Conservation (phyloP, 2,329 filamentous ascomycete genomes). For the Kalmusia sp. region DNA sequence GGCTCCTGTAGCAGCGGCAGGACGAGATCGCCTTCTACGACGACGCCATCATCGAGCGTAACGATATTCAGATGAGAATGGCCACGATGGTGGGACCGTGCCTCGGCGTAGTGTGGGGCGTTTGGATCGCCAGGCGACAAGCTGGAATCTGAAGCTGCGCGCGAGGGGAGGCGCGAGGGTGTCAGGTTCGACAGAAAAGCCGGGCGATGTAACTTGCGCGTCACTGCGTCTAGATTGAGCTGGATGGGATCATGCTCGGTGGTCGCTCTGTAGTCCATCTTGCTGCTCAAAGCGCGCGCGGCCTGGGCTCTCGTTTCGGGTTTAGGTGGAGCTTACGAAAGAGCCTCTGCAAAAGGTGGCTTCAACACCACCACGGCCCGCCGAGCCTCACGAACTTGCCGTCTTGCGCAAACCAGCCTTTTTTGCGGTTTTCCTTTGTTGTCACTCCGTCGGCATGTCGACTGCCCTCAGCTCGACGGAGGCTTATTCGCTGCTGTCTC, state of each 20-base stretch:
- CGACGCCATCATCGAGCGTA: conserved; percentile 36
- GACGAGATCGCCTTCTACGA: conserved; percentile 41
- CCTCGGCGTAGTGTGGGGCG: conserved; percentile 41
- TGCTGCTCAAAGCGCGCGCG: conserved; percentile 23
- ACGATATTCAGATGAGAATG: conserved; percentile 43
- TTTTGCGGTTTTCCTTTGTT: conserved; percentile 19
- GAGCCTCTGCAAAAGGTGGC: conserved; percentile 14
- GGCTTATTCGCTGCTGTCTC: conserved; percentile 64
- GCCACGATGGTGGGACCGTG: conserved; percentile 36
- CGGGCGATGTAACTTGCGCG: conserved; percentile 39
- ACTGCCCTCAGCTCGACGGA: conserved; percentile 59
- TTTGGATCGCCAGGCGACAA: conserved; percentile 22
- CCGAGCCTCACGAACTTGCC: conserved; percentile 17
- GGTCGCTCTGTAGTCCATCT: conserved; percentile 32
- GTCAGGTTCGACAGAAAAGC: conserved; percentile 44
- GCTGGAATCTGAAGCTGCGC: conserved; percentile 47
- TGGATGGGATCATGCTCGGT: conserved; percentile 38
- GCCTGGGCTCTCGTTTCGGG: conserved; percentile 33
- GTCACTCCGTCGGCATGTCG: conserved; percentile 27
- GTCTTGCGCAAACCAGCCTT: conserved; percentile 20
- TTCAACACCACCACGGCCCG: conserved; percentile 28
- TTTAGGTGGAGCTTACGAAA: conserved; percentile 10
- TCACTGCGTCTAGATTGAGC: conserved; percentile 42
- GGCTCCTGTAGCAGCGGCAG: conserved; percentile 44
- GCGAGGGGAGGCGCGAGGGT: conserved; percentile 45